These are phyloP conservation scores for Pholiota microspora DNA, from an alignment of 768 basidiomycete species.

Conservation along the genomic window DNA sequence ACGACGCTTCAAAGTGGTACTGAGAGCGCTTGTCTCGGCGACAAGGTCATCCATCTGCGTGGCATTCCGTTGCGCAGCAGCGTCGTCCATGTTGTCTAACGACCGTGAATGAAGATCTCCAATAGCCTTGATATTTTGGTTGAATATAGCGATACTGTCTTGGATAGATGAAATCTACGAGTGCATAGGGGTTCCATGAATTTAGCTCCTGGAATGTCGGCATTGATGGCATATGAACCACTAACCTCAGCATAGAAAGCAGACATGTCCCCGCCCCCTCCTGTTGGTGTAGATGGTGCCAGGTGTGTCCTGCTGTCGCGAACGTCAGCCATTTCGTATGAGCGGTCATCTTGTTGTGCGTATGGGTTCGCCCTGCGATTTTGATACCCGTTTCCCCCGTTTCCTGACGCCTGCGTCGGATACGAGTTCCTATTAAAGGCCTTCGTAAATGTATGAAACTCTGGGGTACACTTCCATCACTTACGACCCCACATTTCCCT, in stretches of 20 bases:
- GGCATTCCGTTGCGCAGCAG: conserved; percentile 55
- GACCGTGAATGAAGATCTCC: conserved; percentile 73
- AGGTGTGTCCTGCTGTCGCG: conserved; percentile 56
- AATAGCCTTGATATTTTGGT: conserved; percentile 66
- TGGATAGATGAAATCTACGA: conserved; percentile 72
- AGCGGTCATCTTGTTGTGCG: conserved; percentile 59
- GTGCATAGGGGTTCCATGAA: background rate
- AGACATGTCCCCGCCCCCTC: conserved; percentile 54
- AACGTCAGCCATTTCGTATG: conserved; percentile 74
- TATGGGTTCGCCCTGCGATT: conserved; percentile 59
- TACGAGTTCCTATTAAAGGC: conserved; percentile 47
- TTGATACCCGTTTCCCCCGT: conserved; percentile 38
- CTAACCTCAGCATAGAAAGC: conserved; percentile 73
- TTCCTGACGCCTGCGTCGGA: conserved; percentile 63
- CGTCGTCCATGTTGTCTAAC: conserved; percentile 75
- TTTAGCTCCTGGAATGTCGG: background rate
- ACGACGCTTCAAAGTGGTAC: conserved; percentile 64
- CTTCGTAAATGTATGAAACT: background rate
- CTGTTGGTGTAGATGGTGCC: conserved; percentile 28
- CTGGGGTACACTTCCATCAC: conserved; percentile 21
- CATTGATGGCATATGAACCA: background rate
- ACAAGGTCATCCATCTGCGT: conserved; percentile 68
- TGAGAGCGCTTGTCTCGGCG: conserved; percentile 68
- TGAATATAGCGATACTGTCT: conserved; percentile 66
- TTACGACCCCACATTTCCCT: conserved; percentile 51